Base-by-base conservation (phyloP, 1,284 basidiomycete species). In the Cryptococcus amylolentus region DNA sequence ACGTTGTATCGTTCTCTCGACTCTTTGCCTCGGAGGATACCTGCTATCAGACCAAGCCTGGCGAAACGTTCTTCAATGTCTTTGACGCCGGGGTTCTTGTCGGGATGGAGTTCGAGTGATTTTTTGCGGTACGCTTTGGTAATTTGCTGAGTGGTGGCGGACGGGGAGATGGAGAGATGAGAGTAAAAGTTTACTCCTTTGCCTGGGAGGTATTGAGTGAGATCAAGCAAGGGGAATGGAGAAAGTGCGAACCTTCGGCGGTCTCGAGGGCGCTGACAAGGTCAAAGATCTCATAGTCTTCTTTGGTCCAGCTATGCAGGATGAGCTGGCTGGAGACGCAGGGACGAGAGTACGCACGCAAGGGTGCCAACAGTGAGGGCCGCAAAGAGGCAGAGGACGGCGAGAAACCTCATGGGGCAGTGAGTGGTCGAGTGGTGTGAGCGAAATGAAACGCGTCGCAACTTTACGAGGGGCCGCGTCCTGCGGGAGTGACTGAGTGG, bases 271-370 rank as follows among this genome's bases (percentile, higher is more conserved):
- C 88, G 61, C 84, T 84, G 56, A 96, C 92, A n/a, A 97, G 82
- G 78, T 96, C 93, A 70, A 97, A 97, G 52, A 97, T 93, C 77
- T 97, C 93, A 80, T 93, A 83, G 79, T 94, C 91, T 76, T 92
- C 88, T 86, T 91, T 71, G 27, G 65, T 56, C 69, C 72, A 76
- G 3, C 72, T 74, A 37, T 18, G 13, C 8, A 31, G 31, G 10
- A 10, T 35, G 31, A 35, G 31, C 31, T 35, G n/a, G 12, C 31
- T n/a, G 18, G 12, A 45, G 6, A 27, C 1, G 23, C 23, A 10
- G 18, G 26, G 35, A 31, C 16, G 4, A 20, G 20, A 18, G 20
- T 44, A 52, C 55, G 52, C 52, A 57, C 56, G 56, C 56, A 20
- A 53, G 43, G 16, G 39, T 51, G 4, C 47, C 52, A 13, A 42